Evolutionary conservation across 805 yeast genomes (phyloP).

Genomic region (Tetrapisispora namnaoensis): DNA sequence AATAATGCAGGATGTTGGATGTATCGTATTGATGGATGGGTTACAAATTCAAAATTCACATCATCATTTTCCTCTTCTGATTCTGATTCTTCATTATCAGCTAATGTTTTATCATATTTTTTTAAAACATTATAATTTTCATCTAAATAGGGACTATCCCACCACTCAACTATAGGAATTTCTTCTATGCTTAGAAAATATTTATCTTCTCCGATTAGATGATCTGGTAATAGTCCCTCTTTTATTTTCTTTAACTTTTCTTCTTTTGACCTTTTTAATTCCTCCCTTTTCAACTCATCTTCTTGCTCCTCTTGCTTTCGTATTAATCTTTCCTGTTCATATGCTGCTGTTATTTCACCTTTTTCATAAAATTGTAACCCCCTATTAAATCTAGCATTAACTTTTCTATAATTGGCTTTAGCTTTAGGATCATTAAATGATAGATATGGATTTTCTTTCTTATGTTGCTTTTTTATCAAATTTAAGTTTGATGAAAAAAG

Average conservation of each 20-base stretch:
- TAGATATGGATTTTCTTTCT: conserved; percentile 25
- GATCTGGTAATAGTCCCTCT: conserved; percentile 39
- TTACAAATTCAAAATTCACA: neutral
- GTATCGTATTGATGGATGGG: conserved; percentile 50
- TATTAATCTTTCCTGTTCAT: conserved; percentile 11
- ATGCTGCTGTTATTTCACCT: conserved; percentile 36
- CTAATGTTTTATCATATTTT: conserved; percentile 28
- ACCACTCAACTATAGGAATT: conserved; percentile 78
- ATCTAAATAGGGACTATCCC: conserved; percentile 61
- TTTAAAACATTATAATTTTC: conserved; percentile 32
- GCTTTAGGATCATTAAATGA: conserved; percentile 2
- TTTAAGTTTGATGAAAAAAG: conserved; percentile 23
- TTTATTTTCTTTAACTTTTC: conserved; percentile 36
- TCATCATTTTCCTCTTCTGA: conserved; percentile 25
- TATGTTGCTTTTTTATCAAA: conserved; percentile 16
- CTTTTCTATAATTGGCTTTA: conserved; percentile 3
- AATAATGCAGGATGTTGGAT: conserved; percentile 76
- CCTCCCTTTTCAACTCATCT: conserved; percentile 4
- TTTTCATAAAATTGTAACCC: conserved; percentile 38
- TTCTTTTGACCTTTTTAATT: conserved; percentile 17
- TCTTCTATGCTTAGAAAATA: conserved; percentile 27
- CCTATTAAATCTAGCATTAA: conserved; percentile 9
- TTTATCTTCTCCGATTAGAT: conserved; percentile 44
- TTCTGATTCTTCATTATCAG: conserved; percentile 17
- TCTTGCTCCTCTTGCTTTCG: conserved; percentile 2